A percentile compares a stretch with the other conserved stretches of the same genome.
These are phyloP conservation scores for Didymella lethalis DNA, from an alignment of 2,329 filamentous ascomycete genomes.

Conservation along the genomic window DNA sequence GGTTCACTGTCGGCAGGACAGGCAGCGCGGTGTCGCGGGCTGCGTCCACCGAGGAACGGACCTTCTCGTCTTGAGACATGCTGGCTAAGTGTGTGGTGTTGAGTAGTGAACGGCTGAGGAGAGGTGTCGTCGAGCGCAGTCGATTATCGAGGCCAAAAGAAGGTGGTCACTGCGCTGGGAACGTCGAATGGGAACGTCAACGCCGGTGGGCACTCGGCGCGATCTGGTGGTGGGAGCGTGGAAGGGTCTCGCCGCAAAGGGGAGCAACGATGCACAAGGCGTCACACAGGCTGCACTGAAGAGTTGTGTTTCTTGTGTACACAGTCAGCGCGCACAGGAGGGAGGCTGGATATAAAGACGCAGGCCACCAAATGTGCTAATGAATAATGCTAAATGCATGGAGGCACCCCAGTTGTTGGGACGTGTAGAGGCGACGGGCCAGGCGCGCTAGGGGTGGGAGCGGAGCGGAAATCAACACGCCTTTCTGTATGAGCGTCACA, in stretches of 20 bases:
- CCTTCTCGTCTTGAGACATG: conserved; percentile 77
- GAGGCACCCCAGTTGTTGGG: conserved; percentile 30
- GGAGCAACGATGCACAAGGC: conserved; percentile 28
- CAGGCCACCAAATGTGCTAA: conserved; percentile 5
- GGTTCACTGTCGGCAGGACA: conserved; percentile 82
- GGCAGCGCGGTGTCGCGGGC: conserved; percentile 67
- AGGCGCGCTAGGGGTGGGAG: conserved; percentile 43
- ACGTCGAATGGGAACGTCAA: conserved; percentile 25
- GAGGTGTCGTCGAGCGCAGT: conserved; percentile 23
- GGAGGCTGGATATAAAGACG: conserved; percentile 35
- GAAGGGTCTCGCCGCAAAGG: conserved; percentile 26
- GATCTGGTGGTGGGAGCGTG: conserved; percentile 32
- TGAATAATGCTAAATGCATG: background rate
- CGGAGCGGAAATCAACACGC: conserved; percentile 41
- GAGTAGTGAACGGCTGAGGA: conserved; percentile 33
- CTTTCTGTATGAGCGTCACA: conserved; percentile 21
- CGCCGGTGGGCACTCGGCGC: conserved; percentile 28
- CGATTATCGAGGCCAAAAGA: conserved; percentile 29
- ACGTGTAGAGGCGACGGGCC: conserved; percentile 35
- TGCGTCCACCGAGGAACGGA: conserved; percentile 80
- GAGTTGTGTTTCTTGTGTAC: conserved; percentile 30
- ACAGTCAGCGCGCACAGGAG: conserved; percentile 29
- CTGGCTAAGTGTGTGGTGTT: conserved; percentile 32
- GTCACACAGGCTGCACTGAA: conserved; percentile 38
- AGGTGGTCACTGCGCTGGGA: conserved; percentile 28